Percentiles rank a stretch among this genome's conserved stretches.
phyloP scores from a whole-genome alignment of 345 rosid species.

The Hevea brasiliensis region DNA sequence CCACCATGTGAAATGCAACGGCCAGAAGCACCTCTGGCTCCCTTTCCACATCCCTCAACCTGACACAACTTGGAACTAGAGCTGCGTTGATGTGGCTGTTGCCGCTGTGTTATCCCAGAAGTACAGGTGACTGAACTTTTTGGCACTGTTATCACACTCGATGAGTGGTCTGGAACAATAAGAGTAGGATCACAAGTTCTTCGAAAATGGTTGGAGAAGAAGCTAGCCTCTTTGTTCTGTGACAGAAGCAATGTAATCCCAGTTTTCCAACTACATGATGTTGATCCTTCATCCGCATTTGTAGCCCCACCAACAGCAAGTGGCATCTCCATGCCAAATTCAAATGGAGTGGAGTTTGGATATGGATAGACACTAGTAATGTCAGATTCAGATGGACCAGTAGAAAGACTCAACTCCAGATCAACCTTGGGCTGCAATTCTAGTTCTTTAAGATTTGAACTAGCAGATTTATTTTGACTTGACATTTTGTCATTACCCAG shows the following conservation, averaged over 20 bases:
- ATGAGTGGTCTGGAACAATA: conserved; percentile 56
- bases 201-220: conserved; percentile 42
- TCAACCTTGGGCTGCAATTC: conserved; percentile 55
- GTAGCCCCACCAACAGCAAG: conserved; percentile 25
- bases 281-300: conserved; percentile 53
- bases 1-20: conserved; percentile 98
- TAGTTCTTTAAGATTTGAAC: conserved; percentile 34
- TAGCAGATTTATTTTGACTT: conserved; percentile 40
- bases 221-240: conserved; percentile 38
- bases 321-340: conserved; percentile 43
- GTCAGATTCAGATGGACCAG: conserved; percentile 65
- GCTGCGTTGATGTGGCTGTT: conserved; percentile 51
- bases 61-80: conserved; percentile 69
- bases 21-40: conserved; percentile 99
- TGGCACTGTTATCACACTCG: conserved; percentile 56
- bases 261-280: conserved; percentile 41
- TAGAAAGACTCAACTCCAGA: conserved; percentile 75
- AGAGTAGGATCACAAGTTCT: conserved; percentile 35
- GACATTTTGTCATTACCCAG: conserved; percentile 63
- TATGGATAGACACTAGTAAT: conserved; percentile 54
- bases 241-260: conserved; percentile 42
- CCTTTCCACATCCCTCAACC: conserved; percentile 94
- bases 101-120: conserved; percentile 71
- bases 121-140: conserved; percentile 79
- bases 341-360: conserved; percentile 38